phyloP scores from a whole-genome alignment of 139 green algal genomes.

The Chlorella sorokiniana region DNA sequence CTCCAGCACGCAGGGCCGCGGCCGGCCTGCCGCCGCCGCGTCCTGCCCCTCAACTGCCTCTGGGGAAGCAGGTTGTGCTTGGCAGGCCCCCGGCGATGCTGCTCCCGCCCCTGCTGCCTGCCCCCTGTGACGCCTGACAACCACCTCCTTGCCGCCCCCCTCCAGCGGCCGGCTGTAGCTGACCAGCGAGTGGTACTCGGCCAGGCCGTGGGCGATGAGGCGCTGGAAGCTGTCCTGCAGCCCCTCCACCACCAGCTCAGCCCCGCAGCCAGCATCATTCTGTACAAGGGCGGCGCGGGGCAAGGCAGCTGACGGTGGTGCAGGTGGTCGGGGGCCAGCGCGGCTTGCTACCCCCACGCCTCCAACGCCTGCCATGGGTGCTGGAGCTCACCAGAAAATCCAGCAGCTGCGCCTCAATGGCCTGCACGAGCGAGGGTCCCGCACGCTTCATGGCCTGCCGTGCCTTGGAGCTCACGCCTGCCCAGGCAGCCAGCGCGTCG shows the following conservation, averaged over 20 bases:
- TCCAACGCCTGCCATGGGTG: neutral
- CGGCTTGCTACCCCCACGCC: neutral
- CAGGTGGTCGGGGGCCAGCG: no score
- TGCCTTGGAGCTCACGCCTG: slow-evolving; percentile 34
- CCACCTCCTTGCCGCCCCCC: slow-evolving; percentile 28
- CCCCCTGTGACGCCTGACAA: slow-evolving; percentile 11
- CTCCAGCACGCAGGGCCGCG: neutral
- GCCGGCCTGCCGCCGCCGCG: neutral
- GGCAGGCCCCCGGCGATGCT: neutral
- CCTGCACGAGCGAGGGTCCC: slow-evolving; percentile 15
- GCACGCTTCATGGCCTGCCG: slow-evolving; percentile 43
- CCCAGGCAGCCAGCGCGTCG: slow-evolving; percentile 43
- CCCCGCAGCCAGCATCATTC: neutral
- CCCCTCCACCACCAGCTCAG: slow-evolving; percentile 35
- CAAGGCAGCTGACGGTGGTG: neutral
- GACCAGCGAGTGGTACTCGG: slow-evolving; percentile 45
- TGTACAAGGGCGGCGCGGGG: neutral
- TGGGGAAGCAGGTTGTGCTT: neutral
- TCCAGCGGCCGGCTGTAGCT: slow-evolving; percentile 15
- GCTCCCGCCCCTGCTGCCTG: neutral
- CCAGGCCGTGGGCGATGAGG: slow-evolving; percentile 51
- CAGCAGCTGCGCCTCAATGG: slow-evolving; percentile 40
- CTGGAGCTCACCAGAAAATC: neutral
- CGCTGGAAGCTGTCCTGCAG: slow-evolving; percentile 43
- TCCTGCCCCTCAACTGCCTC: neutral